Evolutionary conservation across 2,329 filamentous ascomycete genomes (phyloP), one percentile per base, ranked within the genome.

Genomic region (Drechslerella dactyloides): DNA sequence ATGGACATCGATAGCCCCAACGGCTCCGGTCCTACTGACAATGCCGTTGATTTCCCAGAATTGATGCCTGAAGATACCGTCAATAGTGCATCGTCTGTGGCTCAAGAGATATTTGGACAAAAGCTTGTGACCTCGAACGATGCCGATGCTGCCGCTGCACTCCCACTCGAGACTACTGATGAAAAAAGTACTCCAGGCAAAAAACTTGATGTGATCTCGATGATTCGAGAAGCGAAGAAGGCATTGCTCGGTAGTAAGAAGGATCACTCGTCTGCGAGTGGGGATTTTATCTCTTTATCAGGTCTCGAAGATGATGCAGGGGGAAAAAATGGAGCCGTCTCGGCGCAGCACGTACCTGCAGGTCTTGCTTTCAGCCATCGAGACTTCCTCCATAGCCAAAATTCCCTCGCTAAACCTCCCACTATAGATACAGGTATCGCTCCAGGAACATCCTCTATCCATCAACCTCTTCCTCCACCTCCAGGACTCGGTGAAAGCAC

Each of bases 261-360:
- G 44, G 69, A 64, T 50, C 53, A 66, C n/a, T 61, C 70, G 19
- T 73, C 74, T n/a, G 73, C 73, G 10, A 76, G 75, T 51, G 89
- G 90, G 66, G 93, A 99, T 75, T 97, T 97, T 78, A 96, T 99
- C 62, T 96, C 93, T 0, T 90, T 93, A n/a, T 70, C 66, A 69
- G 89, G 88, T 75, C 83, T 90, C 50, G 85, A 84, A 52, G 86
- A 88, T 60, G 84, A 85, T 44, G 81, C 82, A 0, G 77, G 78
- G 2, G 75, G 76, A 19, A 78, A 80, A 19, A 59, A 72, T 1
- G 68, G 74, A 21, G 60, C 46, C 2, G 63, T 74, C 27, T n/a
- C 30, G n/a, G 52, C 27, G 40, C 50, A 74, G 3, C 76, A 79
- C 24, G 75, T 78, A 24, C 57, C 64, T 30, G 69, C 68, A 48